Evolutionary conservation across 371 early-diverging fungal genomes (phyloP).

Genomic region (Mortierella sp.): DNA sequence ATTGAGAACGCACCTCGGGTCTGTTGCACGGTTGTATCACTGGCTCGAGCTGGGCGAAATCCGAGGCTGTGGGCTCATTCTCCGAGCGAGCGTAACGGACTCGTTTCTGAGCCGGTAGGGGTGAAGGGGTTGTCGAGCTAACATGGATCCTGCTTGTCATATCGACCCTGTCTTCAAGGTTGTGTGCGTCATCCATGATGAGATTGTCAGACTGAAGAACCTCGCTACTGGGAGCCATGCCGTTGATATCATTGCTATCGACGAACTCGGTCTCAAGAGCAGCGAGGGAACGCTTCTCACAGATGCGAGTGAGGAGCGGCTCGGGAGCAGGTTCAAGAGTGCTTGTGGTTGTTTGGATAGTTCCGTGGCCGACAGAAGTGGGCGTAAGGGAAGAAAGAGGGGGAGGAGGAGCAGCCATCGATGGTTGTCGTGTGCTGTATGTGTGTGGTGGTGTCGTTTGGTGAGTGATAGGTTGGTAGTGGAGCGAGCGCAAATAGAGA

Average conservation of each 20-base stretch:
- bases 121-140: neutral
- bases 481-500: no score
- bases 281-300: slow-evolving; percentile 27
- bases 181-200: slow-evolving; percentile 33
- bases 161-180: slow-evolving; percentile 26
- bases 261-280: slow-evolving; percentile 35
- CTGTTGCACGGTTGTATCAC: slow-evolving; percentile 22
- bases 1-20: neutral
- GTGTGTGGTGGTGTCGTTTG: no score
- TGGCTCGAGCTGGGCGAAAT: slow-evolving; percentile 33
- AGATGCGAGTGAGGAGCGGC: slow-evolving; percentile 18
- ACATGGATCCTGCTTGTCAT: slow-evolving; percentile 6
- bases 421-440: no score
- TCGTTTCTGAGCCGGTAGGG: slow-evolving; percentile 13
- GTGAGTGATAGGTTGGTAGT: no score
- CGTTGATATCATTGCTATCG: slow-evolving; percentile 46
- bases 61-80: slow-evolving; percentile 13
- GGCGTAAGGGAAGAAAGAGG: neutral
- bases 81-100: slow-evolving; percentile 11
- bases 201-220: slow-evolving; percentile 31
- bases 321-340: slow-evolving; percentile 25
- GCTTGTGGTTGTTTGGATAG: slow-evolving; percentile 17
- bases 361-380: no score
- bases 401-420: neutral
- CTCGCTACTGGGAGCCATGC: slow-evolving; percentile 34